Evolutionary conservation across 257 asterid genomes (phyloP).

Genomic region (Solanum habrochaites): DNA sequence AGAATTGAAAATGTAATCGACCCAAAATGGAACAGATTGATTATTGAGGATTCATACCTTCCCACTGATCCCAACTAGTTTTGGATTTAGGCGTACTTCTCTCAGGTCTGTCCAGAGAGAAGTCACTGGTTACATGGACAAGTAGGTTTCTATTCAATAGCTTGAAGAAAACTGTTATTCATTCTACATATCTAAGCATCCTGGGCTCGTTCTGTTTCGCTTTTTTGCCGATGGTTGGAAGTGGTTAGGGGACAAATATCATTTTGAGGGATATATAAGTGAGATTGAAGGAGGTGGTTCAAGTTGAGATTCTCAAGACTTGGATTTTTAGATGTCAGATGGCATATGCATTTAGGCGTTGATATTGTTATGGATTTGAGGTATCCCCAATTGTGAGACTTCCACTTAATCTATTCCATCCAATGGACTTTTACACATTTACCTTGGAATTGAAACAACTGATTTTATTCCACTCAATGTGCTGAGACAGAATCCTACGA

Average conservation of each 20-base stretch:
- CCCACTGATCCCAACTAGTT: background rate
- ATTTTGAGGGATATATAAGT: background rate
- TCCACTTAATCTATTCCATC: background rate
- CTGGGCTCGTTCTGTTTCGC: background rate
- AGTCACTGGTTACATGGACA: background rate
- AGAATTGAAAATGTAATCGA: background rate
- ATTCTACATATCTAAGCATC: background rate
- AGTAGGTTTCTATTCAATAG: background rate
- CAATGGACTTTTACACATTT: background rate
- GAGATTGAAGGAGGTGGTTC: background rate
- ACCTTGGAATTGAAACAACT: background rate
- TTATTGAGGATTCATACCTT: background rate
- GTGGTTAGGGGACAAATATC: background rate
- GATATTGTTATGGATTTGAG: background rate
- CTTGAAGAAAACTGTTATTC: background rate
- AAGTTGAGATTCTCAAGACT: background rate
- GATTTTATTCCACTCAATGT: background rate
- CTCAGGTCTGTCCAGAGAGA: background rate
- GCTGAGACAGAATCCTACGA: background rate
- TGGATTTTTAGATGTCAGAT: background rate
- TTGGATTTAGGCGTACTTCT: background rate
- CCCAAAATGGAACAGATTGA: background rate
- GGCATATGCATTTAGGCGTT: background rate
- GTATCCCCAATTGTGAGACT: background rate
- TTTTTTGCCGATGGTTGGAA: background rate